Percentiles rank a stretch among this genome's conserved stretches.
These are phyloP conservation scores for Alternaria metachromatica DNA, from an alignment of 2,329 filamentous ascomycete species.

Conservation along the genomic window DNA sequence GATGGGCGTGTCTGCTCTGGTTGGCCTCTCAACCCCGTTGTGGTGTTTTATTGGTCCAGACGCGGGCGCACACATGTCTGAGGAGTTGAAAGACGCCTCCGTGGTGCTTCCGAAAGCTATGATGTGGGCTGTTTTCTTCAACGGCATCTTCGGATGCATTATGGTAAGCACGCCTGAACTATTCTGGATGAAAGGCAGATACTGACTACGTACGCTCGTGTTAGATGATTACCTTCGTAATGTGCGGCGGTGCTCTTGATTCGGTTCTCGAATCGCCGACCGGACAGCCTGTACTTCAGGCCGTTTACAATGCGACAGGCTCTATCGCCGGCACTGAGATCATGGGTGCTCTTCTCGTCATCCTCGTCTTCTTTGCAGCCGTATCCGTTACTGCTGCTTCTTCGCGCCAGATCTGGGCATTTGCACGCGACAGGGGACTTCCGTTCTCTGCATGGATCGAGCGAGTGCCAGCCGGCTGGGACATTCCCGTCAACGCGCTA, in stretches of 20 bases:
- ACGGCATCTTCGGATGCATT: slow-evolving; percentile 46
- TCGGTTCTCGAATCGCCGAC: slow-evolving; percentile 21
- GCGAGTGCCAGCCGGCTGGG: slow-evolving; percentile 34
- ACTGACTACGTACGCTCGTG: background rate
- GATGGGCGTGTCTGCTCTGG: slow-evolving; percentile 51
- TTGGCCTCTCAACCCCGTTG: slow-evolving; percentile 46
- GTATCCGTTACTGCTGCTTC: slow-evolving; percentile 35
- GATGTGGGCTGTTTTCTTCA: slow-evolving; percentile 47
- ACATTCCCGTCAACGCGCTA: slow-evolving; percentile 37
- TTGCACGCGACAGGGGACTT: slow-evolving; percentile 27
- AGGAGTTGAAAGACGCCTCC: slow-evolving; percentile 42
- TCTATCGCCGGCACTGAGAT: slow-evolving; percentile 27
- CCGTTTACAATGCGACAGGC: slow-evolving; percentile 34
- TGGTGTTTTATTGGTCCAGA: slow-evolving; percentile 48
- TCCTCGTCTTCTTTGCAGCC: slow-evolving; percentile 44
- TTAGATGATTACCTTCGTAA: slow-evolving; percentile 34
- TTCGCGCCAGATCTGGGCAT: slow-evolving; percentile 36
- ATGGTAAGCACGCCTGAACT: slow-evolving; percentile 21
- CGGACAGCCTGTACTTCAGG: slow-evolving; percentile 29
- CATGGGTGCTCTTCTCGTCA: slow-evolving; percentile 35
- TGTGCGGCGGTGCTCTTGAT: slow-evolving; percentile 44
- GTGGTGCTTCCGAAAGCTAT: slow-evolving; percentile 45
- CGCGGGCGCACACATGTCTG: slow-evolving; percentile 46
- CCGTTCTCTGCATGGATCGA: slow-evolving; percentile 34
- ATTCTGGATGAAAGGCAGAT: background rate